Evolutionary conservation across 805 yeast genomes (phyloP), one percentile per base, ranked within the genome.

Genomic region (Teunomyces gatunensis): DNA sequence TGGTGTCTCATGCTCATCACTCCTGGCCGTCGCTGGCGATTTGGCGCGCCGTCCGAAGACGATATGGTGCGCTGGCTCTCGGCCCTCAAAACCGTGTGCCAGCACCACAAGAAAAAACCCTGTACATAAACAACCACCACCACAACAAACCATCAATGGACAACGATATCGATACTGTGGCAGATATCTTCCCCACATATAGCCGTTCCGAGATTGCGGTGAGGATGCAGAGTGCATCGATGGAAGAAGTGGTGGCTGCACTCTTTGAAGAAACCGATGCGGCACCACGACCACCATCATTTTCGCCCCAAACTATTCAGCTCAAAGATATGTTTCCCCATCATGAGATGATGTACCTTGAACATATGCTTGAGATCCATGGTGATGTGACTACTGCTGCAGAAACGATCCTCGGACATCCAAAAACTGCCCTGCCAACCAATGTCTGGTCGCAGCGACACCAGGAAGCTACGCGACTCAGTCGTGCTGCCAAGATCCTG

Each of bases 1-100:
- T 76, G 70, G 66, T 78, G 83, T 52, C 57, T 79, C 55, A 60
- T 76, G 47, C 60, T 79, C 13, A 75, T 79, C 33, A 74, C 81
- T 0, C 74, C 77, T 3, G 27, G 2, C 55, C 58, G 40, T 53
- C 59, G 79, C 42, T 53, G 75, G 12, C 53, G 79, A 27, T 68
- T 79, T 47, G 68, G 80, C 52, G 75, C 76, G 0, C 61, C 60
- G 15, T 56, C 61, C 15, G 83, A 77, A 53, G 76, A 71, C 11
- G 80, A 76, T 20, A 58, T 78, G 54, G 65, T 74, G 1, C 64
- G 65, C 47, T 79, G 83, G 83, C 59, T 79, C 17, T 78, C 75
- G 2, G 65, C 77, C 4, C 54, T 78, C 45, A 78, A 75, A 15
- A 34, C 37, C 7, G 37, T 34, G 23, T 10, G 17, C n/a, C 17